Base-by-base conservation (phyloP, 345 rosid genomes). In the Aquilaria yunnanensis region DNA sequence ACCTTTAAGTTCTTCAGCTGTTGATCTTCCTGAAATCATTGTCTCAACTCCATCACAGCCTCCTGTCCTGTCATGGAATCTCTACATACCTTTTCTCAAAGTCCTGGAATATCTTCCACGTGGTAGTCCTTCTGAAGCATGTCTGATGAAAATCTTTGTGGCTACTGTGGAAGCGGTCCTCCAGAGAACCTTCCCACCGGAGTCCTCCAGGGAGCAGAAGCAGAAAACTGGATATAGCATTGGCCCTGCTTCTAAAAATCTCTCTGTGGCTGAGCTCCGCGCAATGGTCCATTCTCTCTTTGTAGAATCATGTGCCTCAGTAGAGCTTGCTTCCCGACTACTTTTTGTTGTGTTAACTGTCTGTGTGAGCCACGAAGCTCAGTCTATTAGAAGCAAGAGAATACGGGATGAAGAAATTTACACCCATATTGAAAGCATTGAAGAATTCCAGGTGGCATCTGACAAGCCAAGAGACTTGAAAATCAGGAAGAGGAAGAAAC, bases 61-160 rank as follows among this genome's bases (percentile, higher is more conserved):
- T 80, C 97, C 94, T 12, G 51, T 84, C 58, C 77, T 93, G 37
- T 93, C 98, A 59, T 93, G 98, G 98, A 90, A 90, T 70, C 79
- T 93, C 30, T 93, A 87, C 74, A 90, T 93, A 70, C 98, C 98
- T 60, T 97, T 93, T 56, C 97, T 93, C 56, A 93, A 90, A 76
- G 98, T 93, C 62, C 85, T 93, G 32, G 98, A 93, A 77, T 93
- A 93, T 77, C 98, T 93, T 71, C 98, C 97, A 48, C 84, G 94
- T 16, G 98, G 98, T 56, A 88, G 98, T 73, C 97, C 98, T 61
- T 93, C 98, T 6, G 98, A 93, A 80, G 98, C 98, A 58, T 93
- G 98, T 73, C 84, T 93, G 69, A 83, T 93, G 94, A 93, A 88
- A 78, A 88, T 93, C 72, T 93, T 93, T 74, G 97, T 88, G 68